Conservation (phyloP, 208 protist genomes). For the Crithidia fasciculata region DNA sequence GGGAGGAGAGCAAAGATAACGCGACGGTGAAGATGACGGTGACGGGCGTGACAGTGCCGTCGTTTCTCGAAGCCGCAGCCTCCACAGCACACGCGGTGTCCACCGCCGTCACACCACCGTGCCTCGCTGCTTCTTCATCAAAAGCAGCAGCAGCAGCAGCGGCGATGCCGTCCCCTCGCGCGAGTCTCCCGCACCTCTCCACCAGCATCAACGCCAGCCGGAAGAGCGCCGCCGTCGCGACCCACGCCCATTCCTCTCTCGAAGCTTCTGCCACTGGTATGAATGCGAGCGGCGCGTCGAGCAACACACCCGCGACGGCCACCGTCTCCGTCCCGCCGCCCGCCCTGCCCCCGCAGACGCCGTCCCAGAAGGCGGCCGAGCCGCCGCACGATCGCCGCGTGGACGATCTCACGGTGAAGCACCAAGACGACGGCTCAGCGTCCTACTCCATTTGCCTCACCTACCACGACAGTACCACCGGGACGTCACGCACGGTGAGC, state of each 20-base stretch:
- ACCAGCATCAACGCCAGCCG: background rate
- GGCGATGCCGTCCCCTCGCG: too few species aligned
- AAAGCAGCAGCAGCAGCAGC: too few species aligned
- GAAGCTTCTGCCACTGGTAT: background rate
- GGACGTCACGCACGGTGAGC: constrained; percentile 56
- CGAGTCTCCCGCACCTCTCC: background rate
- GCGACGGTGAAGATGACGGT: too few species aligned
- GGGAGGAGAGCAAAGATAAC: too few species aligned
- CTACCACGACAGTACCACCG: constrained; percentile 61
- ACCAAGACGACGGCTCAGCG: constrained; percentile 38
- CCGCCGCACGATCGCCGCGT: constrained; percentile 54
- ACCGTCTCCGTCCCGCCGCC: constrained; percentile 11
- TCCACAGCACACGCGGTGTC: too few species aligned
- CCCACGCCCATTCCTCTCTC: background rate
- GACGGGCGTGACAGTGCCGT: too few species aligned
- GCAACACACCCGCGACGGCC: constrained; percentile 3
- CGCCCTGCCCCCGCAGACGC: background rate
- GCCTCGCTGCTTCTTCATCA: too few species aligned
- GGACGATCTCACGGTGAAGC: constrained; percentile 64
- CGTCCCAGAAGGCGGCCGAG: constrained; percentile 10
- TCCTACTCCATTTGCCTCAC: constrained; percentile 66
- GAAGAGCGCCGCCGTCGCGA: background rate
- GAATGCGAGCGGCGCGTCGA: too few species aligned
- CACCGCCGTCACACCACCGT: too few species aligned
- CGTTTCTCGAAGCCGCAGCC: too few species aligned